These are phyloP conservation scores for Jackrogersella minutella DNA, from an alignment of 495 filamentous ascomycete species.

Conservation along the genomic window DNA sequence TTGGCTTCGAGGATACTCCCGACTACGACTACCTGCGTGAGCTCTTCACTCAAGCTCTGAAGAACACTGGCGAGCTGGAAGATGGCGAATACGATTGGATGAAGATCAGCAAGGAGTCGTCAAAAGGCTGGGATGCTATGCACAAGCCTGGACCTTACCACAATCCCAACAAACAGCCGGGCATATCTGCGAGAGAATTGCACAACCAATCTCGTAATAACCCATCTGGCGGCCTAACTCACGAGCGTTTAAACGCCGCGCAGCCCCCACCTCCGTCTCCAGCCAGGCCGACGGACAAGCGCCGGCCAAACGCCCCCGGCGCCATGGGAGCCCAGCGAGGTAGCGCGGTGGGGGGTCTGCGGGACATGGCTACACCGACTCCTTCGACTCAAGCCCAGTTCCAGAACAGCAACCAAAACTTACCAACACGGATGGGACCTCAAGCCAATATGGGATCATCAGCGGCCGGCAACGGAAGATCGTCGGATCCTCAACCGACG, in stretches of 20 bases:
- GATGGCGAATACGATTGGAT: constrained; percentile 99
- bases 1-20: constrained; percentile 97
- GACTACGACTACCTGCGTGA: constrained; percentile 99
- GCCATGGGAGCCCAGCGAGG: constrained; percentile 78
- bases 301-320: constrained; percentile 79
- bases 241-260: constrained; percentile 96
- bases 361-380: constrained; percentile 77
- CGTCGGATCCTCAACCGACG: constrained; percentile 58
- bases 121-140: constrained; percentile 91
- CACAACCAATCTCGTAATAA: constrained; percentile 68
- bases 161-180: constrained; percentile 74
- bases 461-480: constrained; percentile 50
- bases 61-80: constrained; percentile 92
- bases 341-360: constrained; percentile 69
- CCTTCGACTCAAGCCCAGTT: constrained; percentile 90
- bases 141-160: constrained; percentile 83
- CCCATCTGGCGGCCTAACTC: constrained; percentile 72
- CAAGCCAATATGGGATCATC: constrained; percentile 62
- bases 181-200: constrained; percentile 79
- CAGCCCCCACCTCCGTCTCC: constrained; percentile 90
- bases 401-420: constrained; percentile 86
- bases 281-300: constrained; percentile 81
- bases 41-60: constrained; percentile 94
- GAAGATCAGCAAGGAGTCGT: constrained; percentile 89
- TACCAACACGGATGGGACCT: constrained; percentile 70